Conservation (phyloP, 2,329 filamentous ascomycete species). For the Claviceps sorghi region DNA sequence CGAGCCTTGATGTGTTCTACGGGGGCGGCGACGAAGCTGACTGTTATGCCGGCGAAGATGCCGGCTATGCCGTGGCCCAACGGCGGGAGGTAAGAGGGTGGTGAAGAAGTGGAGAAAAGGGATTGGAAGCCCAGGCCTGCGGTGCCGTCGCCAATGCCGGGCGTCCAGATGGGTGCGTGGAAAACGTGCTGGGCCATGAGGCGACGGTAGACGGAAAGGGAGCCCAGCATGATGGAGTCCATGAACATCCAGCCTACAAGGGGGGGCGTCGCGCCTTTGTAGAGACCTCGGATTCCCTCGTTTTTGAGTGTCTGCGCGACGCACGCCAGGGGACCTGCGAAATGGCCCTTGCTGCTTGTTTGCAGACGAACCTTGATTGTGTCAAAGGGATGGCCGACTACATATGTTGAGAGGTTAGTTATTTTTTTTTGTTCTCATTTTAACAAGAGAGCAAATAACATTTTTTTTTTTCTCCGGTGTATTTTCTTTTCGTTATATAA, state of each 20-base stretch:
- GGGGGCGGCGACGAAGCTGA: slow-evolving; percentile 82
- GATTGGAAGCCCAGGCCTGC: slow-evolving; percentile 8
- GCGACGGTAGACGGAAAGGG: slow-evolving; percentile 76
- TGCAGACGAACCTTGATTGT: slow-evolving; percentile 94
- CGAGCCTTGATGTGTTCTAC: slow-evolving; percentile 93
- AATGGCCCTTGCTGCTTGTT: slow-evolving; percentile 63
- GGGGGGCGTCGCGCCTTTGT: slow-evolving; percentile 88
- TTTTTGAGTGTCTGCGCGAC: slow-evolving; percentile 69
- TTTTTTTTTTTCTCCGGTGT: no score
- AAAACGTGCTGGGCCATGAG: slow-evolving; percentile 72
- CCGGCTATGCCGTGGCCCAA: slow-evolving; percentile 81
- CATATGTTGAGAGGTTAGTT: not conserved
- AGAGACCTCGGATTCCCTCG: slow-evolving; percentile 73
- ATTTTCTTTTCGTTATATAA: not conserved
- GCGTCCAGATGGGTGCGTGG: slow-evolving; percentile 26
- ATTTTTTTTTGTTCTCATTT: not conserved
- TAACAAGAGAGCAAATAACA: no score
- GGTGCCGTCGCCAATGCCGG: slow-evolving; percentile 11
- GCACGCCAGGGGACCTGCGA: slow-evolving; percentile 76
- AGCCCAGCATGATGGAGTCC: slow-evolving; percentile 84
- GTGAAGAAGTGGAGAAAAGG: not conserved
- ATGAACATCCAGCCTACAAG: slow-evolving; percentile 98
- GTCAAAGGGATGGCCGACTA: slow-evolving; percentile 68
- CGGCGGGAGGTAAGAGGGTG: slow-evolving; percentile 43
- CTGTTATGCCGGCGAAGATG: slow-evolving; percentile 72